Evolutionary conservation across 345 rosid species (phyloP), one percentile per base, ranked within the genome.

Genomic region (Raphanus raphanistrum): DNA sequence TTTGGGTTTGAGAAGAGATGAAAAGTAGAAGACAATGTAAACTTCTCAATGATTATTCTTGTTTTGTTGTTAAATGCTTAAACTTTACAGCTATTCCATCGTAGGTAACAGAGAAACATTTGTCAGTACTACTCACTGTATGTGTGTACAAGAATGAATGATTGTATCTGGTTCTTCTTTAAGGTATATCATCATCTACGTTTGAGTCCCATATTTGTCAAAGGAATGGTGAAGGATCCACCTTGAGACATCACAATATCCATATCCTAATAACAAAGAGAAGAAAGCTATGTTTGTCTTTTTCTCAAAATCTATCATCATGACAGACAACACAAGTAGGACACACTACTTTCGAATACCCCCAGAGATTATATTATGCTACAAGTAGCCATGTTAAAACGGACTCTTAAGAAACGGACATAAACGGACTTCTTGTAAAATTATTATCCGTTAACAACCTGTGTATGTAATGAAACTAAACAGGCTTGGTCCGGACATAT

Each of bases 1-100:
- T 78, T 71, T 71, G 68, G 66, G 62, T 71, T 71, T 78, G 72
- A 16, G 81, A 71, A 31, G 81, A 78, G 81, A 12, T 60, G 28
- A 13, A 63, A 15, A 33, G 26, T 77, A 70, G 66, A 71, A 70
- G 76, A 77, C 80, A 29, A 71, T 57, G 76, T 71, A 64, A 70
- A 65, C 71, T 66, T 70, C 33, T 26, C 6, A 38, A 6, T 71
- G 5, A 77, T 71, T 33, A 50, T 9, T 55, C 50, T 50, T 64
- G 71, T 71, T 38, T 29, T 57, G 60, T 26, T 55, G 61, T 73
- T n/a, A 70, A 55, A 63, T 71, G 60, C 38, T 64, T 57, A 31
- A 69, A 61, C 43, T 62, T 69, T 52, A 6, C 5, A 0, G 17
- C n/a, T 0, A 13, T 48, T 59, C 26, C 8, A n/a, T 75, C 21